Evolutionary conservation across 139 green algal species (phyloP).

Genomic region (Medakamo hakoo): DNA sequence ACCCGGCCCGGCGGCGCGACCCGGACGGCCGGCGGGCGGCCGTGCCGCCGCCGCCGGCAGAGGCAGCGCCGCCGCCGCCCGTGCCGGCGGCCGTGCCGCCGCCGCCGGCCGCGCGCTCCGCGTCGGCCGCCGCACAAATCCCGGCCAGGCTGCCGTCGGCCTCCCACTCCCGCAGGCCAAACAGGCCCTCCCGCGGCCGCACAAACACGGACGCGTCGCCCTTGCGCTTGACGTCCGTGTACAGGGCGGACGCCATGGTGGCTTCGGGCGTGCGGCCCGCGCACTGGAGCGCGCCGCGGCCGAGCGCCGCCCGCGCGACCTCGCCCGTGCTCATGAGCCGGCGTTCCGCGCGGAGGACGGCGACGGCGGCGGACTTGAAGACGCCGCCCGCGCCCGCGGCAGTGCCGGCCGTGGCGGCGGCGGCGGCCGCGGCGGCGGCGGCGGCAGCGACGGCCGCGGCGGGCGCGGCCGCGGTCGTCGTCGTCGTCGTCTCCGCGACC

Average conservation of each 20-base stretch:
- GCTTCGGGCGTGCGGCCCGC: slow-evolving; percentile 67
- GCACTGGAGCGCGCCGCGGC: slow-evolving; percentile 42
- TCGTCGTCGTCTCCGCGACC: slow-evolving; percentile 10
- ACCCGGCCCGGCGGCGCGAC: no score
- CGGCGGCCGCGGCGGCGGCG: neutral
- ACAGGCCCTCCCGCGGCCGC: slow-evolving; percentile 60
- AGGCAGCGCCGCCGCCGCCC: no score
- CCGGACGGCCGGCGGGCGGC: no score
- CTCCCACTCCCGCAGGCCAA: slow-evolving; percentile 60
- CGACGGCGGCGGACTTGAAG: slow-evolving; percentile 60
- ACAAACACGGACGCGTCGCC: slow-evolving; percentile 46
- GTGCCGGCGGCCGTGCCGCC: neutral
- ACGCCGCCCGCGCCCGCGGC: slow-evolving; percentile 31
- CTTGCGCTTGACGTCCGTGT: slow-evolving; percentile 71
- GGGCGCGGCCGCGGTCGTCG: neutral
- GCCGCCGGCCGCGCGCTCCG: no score
- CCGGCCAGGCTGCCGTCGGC: neutral
- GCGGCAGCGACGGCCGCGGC: slow-evolving; percentile 1
- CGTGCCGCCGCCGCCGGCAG: no score
- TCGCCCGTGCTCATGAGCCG: slow-evolving; percentile 63
- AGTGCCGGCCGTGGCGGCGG: neutral
- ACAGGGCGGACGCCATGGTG: slow-evolving; percentile 70
- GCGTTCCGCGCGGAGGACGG: slow-evolving; percentile 41
- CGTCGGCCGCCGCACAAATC: neutral
- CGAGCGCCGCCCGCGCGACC: slow-evolving; percentile 33